Evolutionary conservation across 768 basidiomycete species (phyloP), one percentile per base, ranked within the genome.

Genomic region (Mycena indigotica): DNA sequence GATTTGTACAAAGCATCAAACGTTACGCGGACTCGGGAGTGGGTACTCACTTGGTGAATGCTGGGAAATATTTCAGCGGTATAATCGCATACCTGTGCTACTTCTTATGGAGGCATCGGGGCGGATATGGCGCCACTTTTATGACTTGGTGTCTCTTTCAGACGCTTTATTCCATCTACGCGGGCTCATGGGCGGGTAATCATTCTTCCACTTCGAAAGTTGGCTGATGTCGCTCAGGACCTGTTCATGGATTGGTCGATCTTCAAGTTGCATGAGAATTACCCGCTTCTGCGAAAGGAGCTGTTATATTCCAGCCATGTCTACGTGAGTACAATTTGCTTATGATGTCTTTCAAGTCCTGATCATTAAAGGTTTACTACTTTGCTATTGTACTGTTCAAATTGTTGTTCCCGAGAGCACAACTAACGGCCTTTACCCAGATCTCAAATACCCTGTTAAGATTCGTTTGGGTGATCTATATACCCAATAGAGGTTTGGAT

Each of bases 241-340:
- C 69, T 93, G 23, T 66, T 88, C 5, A 89, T 95, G 84, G 96
- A 98, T 70, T 98, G 96, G 96, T 92, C 90, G 1, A 69, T 98
- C 41, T 74, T 93, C 45, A 76, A 82, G 55, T 76, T 80, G 6
- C 83, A 77, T 54, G 76, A 79, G 4, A 74, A 65, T 58, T 78
- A 89, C 59, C 82, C 75, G 21, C 74, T 91, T 32, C 79, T 98
- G 2, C 85, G 97, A 23, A 70, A 76, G 2, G 90, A 95, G 29
- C 71, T 96, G 26, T 75, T 91, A 2, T 98, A 95, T 69, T 75
- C 79, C 4, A 81, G 86, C 49, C 67, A 82, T 28, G 75, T 87
- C 63, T 77, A 80, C 25, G 88, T 92, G 35, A 58, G 81, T 68
- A 29, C n/a, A 32, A 25, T 29, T 45, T 23, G 50, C 35, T 8